These are phyloP conservation scores for Dictyostelium citrinum DNA, from an alignment of 78 protist genomes.

Conservation along the genomic window DNA sequence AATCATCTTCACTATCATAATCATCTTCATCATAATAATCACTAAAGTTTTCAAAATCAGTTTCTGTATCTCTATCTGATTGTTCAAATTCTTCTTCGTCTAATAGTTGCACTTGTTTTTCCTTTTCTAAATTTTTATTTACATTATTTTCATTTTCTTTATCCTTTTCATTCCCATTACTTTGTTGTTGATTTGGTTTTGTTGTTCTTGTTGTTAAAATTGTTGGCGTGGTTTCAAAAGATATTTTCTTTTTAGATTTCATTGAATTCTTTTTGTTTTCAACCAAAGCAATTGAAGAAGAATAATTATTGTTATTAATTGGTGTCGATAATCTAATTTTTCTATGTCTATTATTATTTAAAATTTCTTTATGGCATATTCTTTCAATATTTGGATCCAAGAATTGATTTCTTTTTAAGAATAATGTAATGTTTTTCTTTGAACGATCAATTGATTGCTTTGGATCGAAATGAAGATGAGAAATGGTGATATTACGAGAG, in stretches of 20 bases:
- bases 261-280: background rate
- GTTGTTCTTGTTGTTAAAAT: background rate
- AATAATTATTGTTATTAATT: background rate
- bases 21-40: background rate
- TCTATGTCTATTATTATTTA: conserved; percentile 1
- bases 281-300: too few relatives aligned
- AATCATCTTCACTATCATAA: background rate
- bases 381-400: background rate
- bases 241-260: background rate
- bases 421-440: background rate
- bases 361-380: background rate
- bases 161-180: background rate
- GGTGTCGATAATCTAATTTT: background rate
- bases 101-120: background rate
- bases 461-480: background rate
- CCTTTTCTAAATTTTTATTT: too few relatives aligned
- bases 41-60: background rate
- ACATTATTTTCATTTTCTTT: background rate
- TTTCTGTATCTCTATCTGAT: background rate
- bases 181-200: background rate
- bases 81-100: background rate
- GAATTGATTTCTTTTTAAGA: background rate
- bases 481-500: background rate
- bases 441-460: background rate
- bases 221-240: background rate